Percentiles rank a stretch among this genome's conserved stretches.
phyloP scores from a whole-genome alignment of 2,329 filamentous ascomycete genomes.

The Diplodia seriata region DNA sequence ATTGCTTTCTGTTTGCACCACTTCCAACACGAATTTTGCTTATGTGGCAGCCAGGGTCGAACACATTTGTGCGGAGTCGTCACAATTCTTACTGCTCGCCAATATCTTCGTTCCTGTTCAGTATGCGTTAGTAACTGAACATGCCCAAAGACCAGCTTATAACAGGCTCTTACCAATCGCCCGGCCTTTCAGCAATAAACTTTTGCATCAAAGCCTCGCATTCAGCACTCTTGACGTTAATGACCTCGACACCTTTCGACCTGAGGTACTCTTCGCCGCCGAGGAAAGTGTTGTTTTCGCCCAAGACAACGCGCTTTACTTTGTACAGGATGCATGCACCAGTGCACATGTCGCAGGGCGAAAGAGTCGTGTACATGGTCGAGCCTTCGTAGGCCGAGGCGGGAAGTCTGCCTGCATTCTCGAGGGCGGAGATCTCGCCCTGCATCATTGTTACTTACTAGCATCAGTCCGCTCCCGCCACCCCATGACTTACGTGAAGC shows the following conservation, averaged over 20 bases:
- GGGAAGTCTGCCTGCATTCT: constrained; percentile 74
- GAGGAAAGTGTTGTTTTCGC: constrained; percentile 75
- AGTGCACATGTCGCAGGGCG: constrained; percentile 83
- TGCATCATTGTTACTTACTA: constrained; percentile 44
- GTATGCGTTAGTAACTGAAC: constrained; percentile 16
- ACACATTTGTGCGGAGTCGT: neutral
- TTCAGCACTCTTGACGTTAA: constrained; percentile 71
- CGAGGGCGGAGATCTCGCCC: constrained; percentile 79
- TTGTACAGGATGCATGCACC: constrained; percentile 80
- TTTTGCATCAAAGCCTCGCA: constrained; percentile 73
- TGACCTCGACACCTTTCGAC: constrained; percentile 72
- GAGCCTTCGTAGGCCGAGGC: constrained; percentile 72
- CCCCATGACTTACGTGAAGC: constrained; percentile 65
- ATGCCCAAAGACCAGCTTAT: neutral
- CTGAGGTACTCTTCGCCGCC: constrained; percentile 75
- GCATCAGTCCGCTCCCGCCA: constrained; percentile 30
- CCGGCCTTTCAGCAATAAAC: constrained; percentile 75
- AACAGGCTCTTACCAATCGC: constrained; percentile 65
- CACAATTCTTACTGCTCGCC: constrained; percentile 39
- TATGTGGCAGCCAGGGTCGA: neutral
- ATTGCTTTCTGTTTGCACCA: neutral
- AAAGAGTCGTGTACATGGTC: constrained; percentile 85
- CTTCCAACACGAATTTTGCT: neutral
- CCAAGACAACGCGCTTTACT: constrained; percentile 73
- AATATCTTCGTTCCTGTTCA: constrained; percentile 45